Conservation (phyloP, 139 green algal genomes). For the Marvania coccoides region DNA sequence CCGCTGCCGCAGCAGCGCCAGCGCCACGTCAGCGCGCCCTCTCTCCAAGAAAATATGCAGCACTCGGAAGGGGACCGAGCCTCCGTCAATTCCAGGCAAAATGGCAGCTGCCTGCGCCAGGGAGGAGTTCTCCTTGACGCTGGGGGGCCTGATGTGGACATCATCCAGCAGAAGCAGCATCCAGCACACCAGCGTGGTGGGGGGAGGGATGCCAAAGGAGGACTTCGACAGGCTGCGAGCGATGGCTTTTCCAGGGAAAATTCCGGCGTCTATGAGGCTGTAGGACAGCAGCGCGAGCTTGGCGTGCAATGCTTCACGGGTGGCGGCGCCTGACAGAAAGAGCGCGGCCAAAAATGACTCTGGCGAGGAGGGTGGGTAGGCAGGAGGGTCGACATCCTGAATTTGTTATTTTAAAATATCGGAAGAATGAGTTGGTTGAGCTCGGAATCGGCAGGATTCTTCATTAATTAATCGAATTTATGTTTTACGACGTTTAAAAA, state of each 20-base stretch:
- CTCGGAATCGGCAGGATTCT: no score
- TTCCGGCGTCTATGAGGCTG: constrained; percentile 35
- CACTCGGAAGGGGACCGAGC: neutral
- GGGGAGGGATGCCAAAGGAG: constrained; percentile 3
- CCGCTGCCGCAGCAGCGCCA: constrained; percentile 31
- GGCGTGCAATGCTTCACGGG: neutral
- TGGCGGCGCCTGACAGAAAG: constrained; percentile 25
- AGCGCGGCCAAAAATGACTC: constrained; percentile 22
- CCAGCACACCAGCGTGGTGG: neutral
- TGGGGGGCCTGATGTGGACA: neutral
- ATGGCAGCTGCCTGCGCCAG: constrained; percentile 17
- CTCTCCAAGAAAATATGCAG: constrained; percentile 16
- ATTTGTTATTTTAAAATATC: no score
- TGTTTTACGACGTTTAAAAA: no score
- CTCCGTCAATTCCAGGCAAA: neutral
- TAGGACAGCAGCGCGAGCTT: constrained; percentile 52
- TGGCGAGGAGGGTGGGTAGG: constrained; percentile 12
- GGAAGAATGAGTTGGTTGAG: no score
- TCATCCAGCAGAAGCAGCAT: constrained; percentile 22
- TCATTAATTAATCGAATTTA: no score
- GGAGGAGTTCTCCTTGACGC: neutral
- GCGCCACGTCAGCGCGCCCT: constrained; percentile 24
- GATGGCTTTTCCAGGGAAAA: neutral
- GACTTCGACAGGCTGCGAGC: neutral
- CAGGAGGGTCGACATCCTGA: neutral